phyloP scores from a whole-genome alignment of 495 filamentous ascomycete species.

The Penicillium salamii region DNA sequence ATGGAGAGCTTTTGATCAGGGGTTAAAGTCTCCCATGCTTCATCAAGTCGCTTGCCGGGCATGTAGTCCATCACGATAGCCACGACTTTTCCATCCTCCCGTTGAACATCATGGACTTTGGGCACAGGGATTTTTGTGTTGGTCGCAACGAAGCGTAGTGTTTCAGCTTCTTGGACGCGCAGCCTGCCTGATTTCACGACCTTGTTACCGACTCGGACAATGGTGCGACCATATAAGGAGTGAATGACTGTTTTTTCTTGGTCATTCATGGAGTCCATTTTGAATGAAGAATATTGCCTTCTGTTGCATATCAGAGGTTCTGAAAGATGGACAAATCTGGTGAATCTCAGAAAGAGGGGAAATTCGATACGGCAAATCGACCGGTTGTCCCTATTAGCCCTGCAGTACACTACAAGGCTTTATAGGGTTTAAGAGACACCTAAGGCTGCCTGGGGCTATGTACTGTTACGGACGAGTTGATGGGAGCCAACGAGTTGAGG shows the following conservation, averaged over 20 bases:
- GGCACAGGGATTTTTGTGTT: conserved; percentile 32
- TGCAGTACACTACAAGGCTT: too few relatives aligned
- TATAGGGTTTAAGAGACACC: too few relatives aligned
- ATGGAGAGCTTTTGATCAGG: conserved; percentile 15
- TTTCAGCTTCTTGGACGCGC: conserved; percentile 5
- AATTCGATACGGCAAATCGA: too few relatives aligned
- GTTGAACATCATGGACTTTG: conserved; percentile 17
- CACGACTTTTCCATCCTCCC: conserved; percentile 13
- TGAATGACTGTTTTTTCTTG: conserved; percentile 7
- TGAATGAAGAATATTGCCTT: not conserved
- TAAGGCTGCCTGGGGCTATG: too few relatives aligned
- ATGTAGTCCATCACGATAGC: conserved; percentile 32
- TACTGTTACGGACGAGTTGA: too few relatives aligned
- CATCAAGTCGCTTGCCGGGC: conserved; percentile 23
- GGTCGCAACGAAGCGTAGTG: conserved; percentile 19
- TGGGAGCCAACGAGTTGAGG: too few relatives aligned
- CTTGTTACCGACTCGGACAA: not conserved
- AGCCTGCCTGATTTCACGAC: conserved; percentile 5
- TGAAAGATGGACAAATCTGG: not conserved
- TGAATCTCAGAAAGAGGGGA: not conserved
- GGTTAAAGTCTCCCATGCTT: conserved; percentile 16
- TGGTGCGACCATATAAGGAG: conserved; percentile 6
- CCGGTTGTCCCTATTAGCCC: too few relatives aligned
- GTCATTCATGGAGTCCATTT: conserved; percentile 4
- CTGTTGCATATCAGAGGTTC: conserved; percentile 2